Percentiles rank a stretch among this genome's conserved stretches.
Evolutionary conservation across 2,329 filamentous ascomycete species (phyloP).

Genomic region (Colletotrichum sansevieriae): DNA sequence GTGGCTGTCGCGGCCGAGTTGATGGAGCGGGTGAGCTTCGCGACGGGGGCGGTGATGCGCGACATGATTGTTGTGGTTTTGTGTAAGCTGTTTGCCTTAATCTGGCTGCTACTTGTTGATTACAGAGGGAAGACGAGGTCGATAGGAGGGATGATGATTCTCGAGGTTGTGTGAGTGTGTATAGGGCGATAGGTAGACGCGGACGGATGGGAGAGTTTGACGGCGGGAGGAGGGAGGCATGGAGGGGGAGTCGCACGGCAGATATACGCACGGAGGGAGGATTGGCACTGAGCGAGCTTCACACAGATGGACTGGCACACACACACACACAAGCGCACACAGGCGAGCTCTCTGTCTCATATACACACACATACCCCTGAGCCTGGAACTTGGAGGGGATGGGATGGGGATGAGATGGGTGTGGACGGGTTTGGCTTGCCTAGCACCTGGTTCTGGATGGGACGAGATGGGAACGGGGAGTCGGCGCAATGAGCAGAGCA

Average conservation of each 20-base stretch:
- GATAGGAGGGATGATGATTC: neutral
- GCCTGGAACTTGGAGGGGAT: slow-evolving; percentile 29
- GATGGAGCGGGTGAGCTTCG: slow-evolving; percentile 63
- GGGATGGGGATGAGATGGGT: slow-evolving; percentile 26
- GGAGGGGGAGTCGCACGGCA: slow-evolving; percentile 35
- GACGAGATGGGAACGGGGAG: slow-evolving; percentile 38
- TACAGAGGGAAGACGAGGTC: slow-evolving; percentile 18
- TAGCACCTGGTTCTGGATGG: slow-evolving; percentile 27
- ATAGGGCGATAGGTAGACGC: neutral
- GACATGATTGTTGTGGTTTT: slow-evolving; percentile 55
- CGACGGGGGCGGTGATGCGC: slow-evolving; percentile 62
- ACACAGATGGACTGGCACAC: slow-evolving; percentile 7
- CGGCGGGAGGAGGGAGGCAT: neutral
- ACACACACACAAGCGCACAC: slow-evolving; percentile 13
- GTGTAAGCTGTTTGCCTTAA: neutral
- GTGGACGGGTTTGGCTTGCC: slow-evolving; percentile 15
- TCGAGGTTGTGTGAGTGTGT: neutral
- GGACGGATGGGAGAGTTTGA: slow-evolving; percentile 2
- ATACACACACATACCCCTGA: slow-evolving; percentile 22
- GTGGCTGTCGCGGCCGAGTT: slow-evolving; percentile 57
- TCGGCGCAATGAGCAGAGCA: neutral
- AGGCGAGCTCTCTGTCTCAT: slow-evolving; percentile 17
- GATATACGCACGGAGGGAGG: slow-evolving; percentile 38
- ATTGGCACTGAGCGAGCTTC: neutral
- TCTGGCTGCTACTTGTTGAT: slow-evolving; percentile 11